These are phyloP conservation scores for Suillus plorans DNA, from an alignment of 768 basidiomycete genomes.

Conservation along the genomic window DNA sequence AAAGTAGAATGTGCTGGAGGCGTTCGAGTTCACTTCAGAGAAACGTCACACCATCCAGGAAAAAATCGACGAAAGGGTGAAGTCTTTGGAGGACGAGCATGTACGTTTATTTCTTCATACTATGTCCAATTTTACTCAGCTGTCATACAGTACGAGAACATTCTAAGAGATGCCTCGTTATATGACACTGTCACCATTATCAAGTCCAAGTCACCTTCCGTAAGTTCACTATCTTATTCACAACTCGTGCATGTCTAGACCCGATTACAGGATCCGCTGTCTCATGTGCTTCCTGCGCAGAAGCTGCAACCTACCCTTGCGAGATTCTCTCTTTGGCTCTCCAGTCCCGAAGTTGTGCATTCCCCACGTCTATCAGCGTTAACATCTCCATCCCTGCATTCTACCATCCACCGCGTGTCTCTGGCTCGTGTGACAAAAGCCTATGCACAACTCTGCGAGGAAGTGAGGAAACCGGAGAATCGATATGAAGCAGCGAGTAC, in stretches of 20 bases:
- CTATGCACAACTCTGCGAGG: constrained; percentile 74
- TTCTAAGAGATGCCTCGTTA: constrained; percentile 31
- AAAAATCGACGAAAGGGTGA: constrained; percentile 61
- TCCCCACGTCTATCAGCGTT: constrained; percentile 79
- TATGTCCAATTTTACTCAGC: not conserved
- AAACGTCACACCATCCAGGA: constrained; percentile 59
- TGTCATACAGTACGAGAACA: constrained; percentile 15
- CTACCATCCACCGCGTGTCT: constrained; percentile 73
- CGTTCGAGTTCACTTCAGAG: constrained; percentile 64
- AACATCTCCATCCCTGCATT: constrained; percentile 61
- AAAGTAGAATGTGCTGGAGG: constrained; percentile 59
- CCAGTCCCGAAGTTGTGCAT: constrained; percentile 75
- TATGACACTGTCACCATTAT: constrained; percentile 21
- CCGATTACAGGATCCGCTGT: constrained; percentile 62
- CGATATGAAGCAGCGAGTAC: constrained; percentile 92
- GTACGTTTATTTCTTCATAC: constrained; percentile 43
- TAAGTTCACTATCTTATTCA: constrained; percentile 8
- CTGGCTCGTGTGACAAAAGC: constrained; percentile 64
- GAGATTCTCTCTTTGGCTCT: constrained; percentile 83
- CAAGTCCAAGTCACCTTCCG: constrained; percentile 24
- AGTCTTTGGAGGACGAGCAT: constrained; percentile 75
- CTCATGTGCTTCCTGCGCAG: constrained; percentile 61
- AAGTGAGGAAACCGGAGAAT: constrained; percentile 72
- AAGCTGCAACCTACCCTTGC: constrained; percentile 64
- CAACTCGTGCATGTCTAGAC: not conserved